Evolutionary conservation across 345 rosid genomes (phyloP), one percentile per base, ranked within the genome.

Genomic region (Toxicodendron radicans): DNA sequence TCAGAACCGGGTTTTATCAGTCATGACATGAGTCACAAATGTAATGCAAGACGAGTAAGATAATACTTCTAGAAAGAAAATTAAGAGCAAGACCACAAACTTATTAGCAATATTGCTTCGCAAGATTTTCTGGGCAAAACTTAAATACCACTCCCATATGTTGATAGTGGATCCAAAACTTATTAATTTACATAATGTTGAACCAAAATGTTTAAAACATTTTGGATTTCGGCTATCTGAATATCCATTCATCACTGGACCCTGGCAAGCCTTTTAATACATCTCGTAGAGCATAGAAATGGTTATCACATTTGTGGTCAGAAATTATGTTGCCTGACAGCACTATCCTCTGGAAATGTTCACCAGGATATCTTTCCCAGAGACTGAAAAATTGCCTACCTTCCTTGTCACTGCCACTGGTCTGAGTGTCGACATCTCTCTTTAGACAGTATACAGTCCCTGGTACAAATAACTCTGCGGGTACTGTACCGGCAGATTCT

Each of bases 291-390:
- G 97, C 98, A 5, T 82, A 87, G 83, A 87, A 88, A 80, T 95
- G 99, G 84, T 89, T 89, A 75, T 90, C 98, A 43, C 98, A 95
- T 80, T 86, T 90, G 76, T 95, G 99, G 73, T 93, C 97, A 9
- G 92, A 87, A 70, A 93, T 86, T 76, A 95, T 75, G 83, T 91
- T 93, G 83, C 88, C 83, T 4, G 98, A 85, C 45, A 95, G 90
- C 73, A 93, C 80, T 79, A 95, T 95, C 79, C 87, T 87, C 84
- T 89, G 97, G 78, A 90, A 90, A 81, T 95, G 98, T 74, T 90
- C 91, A 67, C 90, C 93, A 16, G 93, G 92, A 79, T 84, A 82
- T 82, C 98, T 85, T 82, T 83, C 89, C 97, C 89, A 88, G n/a
- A 93, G 90, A 8, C 84, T 89, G 81, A 85, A 95, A 83, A 75